Evolutionary conservation across 2,329 filamentous ascomycete species (phyloP), one percentile per base, ranked within the genome.

Genomic region (Annulohypoxylon truncatum): DNA sequence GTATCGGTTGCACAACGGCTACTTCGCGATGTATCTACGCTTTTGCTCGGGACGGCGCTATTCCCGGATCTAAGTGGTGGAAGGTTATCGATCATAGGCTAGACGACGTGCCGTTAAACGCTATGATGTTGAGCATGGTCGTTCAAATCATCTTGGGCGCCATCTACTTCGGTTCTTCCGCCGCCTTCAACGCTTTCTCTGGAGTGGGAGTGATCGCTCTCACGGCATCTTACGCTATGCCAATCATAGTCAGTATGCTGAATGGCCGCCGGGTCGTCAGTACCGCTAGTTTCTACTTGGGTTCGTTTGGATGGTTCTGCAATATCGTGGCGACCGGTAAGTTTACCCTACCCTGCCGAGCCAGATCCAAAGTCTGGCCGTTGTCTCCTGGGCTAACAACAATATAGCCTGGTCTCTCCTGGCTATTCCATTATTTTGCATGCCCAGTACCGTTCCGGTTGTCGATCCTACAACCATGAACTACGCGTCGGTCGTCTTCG

Each of bases 401-500:
- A 12, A 51, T 22, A 56, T 70, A 89, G 87, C 80, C 55, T 93
- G 90, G 90, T 90, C 88, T 58, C 71, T 84, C 12, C 84, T 93
- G 57, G 90, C 89, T 33, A 86, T 92, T 55, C 90, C 90, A 1
- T 85, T 93, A 13, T 93, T 93, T 82, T 93, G 88, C 78, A 91
- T 92, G 88, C 90, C 90, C 0, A 84, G 87, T 0, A 78, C 79
- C 44, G 80, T 91, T n/a, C 88, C 88, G 4, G 88, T 91, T 38
- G 84, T 83, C 0, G 78, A 74, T 15, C 71, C 84, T 4, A 75
- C 79, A 15, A 84, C 82, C 38, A 90, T 92, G 82, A 93, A 93
- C 82, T 93, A 92, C 77, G 90, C 90, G 1, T 88, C 88, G 12
- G 90, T 89, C 31, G 90, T 93, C n/a, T 92, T 93, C 71, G 85